Base-by-base conservation (phyloP, 805 yeast genomes). In the Candida suzukii region DNA sequence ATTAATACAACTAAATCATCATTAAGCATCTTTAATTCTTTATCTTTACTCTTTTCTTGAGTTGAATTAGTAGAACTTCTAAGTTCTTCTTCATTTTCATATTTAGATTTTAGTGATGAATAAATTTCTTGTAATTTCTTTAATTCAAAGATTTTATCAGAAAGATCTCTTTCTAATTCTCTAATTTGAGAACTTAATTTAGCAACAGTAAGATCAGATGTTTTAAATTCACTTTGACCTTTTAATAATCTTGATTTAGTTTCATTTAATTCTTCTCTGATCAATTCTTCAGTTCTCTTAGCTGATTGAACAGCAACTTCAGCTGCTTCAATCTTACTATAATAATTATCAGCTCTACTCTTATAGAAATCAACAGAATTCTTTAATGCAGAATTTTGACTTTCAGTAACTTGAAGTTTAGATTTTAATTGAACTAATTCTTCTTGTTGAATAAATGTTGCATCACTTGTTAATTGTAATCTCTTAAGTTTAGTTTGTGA, bases 281-380 rank as follows among this genome's bases (percentile, higher is more conserved):
- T 68, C 29, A 66, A 52, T 41, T 70, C 70, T 54, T 83, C 90
- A 12, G 80, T 76, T 50, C 85, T 66, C 48, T 75, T 70, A 9
- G 87, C 77, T 35, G 78, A 71, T 40, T 73, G 67, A 2, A 83
- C 76, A 5, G 86, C 83, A 38, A 80, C 70, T 54, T 90, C 96
- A 2, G 93, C 90, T 38, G 76, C 73, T 52, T 88, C 95, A 21
- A 88, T 66, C 52, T 85, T 84, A 43, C 70, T 68, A 50, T 73
- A 77, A 56, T 86, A 83, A 46, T 80, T 83, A 28, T 85, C 90
- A 27, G 95, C 78, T 46, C 95, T 73, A 16, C 68, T 61, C 53
- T 79, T 82, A 60, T 84, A 88, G 26, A 83, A 64, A 30, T 74
- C 76, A 18, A 82, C 63, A 25, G 75, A 71, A 30, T 73, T 69